Conservation (phyloP, 495 filamentous ascomycete species). For the Penicillium pancosmium region DNA sequence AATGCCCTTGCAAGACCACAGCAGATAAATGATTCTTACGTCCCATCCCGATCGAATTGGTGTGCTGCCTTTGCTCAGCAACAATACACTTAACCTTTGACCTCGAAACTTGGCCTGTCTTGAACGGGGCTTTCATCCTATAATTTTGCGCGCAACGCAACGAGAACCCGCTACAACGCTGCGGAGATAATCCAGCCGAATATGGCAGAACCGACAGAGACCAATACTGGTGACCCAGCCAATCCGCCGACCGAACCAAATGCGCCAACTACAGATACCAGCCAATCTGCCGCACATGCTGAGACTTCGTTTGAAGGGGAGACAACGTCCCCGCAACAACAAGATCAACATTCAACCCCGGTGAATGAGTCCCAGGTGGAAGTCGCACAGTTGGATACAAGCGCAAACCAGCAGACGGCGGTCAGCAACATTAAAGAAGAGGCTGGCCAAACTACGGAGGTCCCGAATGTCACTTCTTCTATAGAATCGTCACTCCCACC, state of each 20-base stretch:
- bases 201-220: slow-evolving; percentile 43
- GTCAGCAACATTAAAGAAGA: slow-evolving; percentile 5
- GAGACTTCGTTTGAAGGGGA: slow-evolving; percentile 15
- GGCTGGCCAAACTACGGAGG: slow-evolving; percentile 3
- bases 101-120: slow-evolving; percentile 17
- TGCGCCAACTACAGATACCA: slow-evolving; percentile 23
- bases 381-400: slow-evolving; percentile 6
- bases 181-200: slow-evolving; percentile 7
- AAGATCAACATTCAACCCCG: neutral
- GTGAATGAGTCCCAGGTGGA: slow-evolving; percentile 4
- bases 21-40: slow-evolving; percentile 36
- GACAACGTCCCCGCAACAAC: slow-evolving; percentile 3
- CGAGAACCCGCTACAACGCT: neutral
- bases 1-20: slow-evolving; percentile 14
- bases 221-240: slow-evolving; percentile 33
- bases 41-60: slow-evolving; percentile 27
- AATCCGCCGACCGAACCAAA: slow-evolving; percentile 27
- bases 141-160: neutral
- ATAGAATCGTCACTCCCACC: slow-evolving; percentile 25
- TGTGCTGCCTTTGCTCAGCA: slow-evolving; percentile 29
- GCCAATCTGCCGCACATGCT: slow-evolving; percentile 9
- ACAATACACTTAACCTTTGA: slow-evolving; percentile 31
- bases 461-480: slow-evolving; percentile 14
- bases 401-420: slow-evolving; percentile 10
- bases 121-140: slow-evolving; percentile 7